phyloP scores from a whole-genome alignment of 352 stramenopile species.

The Globisporangium viniferum region DNA sequence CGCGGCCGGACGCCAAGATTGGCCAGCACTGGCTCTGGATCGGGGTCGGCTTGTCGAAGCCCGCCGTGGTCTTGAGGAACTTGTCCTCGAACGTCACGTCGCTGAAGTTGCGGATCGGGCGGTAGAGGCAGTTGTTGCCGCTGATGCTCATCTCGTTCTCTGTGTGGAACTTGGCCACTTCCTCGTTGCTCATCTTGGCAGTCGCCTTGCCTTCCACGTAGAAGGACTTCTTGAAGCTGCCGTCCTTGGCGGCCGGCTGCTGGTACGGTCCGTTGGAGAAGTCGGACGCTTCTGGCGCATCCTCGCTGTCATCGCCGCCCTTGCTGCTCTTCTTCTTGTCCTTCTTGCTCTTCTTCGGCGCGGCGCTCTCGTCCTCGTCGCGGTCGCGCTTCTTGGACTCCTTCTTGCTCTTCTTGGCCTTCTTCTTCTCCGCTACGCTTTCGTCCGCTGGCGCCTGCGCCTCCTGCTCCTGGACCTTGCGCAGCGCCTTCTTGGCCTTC shows the following conservation, averaged over 20 bases:
- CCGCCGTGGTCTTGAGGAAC: conserved; percentile 87
- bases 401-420: conserved; percentile 37
- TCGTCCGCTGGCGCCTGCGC: conserved; percentile 30
- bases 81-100: conserved; percentile 76
- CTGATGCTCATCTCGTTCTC: conserved; percentile 82
- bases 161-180: conserved; percentile 86
- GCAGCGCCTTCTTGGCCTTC: conserved; percentile 35
- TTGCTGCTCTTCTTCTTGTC: conserved; percentile 41
- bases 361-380: conserved; percentile 26
- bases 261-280: conserved; percentile 76
- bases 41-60: conserved; percentile 92
- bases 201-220: conserved; percentile 77
- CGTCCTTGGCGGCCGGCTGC: conserved; percentile 55
- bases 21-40: conserved; percentile 98
- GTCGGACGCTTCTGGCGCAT: conserved; percentile 25
- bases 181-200: conserved; percentile 70
- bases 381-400: conserved; percentile 35
- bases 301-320: conserved; percentile 9
- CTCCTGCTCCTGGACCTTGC: conserved; percentile 41
- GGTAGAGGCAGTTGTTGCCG: conserved; percentile 88
- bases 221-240: conserved; percentile 83
- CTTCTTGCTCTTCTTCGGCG: conserved; percentile 37
- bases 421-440: conserved; percentile 27
- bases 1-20: conserved; percentile 78
- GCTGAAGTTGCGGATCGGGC: conserved; percentile 62